Base-by-base conservation (phyloP, 805 yeast species). In the Schwanniomyces sp. region DNA sequence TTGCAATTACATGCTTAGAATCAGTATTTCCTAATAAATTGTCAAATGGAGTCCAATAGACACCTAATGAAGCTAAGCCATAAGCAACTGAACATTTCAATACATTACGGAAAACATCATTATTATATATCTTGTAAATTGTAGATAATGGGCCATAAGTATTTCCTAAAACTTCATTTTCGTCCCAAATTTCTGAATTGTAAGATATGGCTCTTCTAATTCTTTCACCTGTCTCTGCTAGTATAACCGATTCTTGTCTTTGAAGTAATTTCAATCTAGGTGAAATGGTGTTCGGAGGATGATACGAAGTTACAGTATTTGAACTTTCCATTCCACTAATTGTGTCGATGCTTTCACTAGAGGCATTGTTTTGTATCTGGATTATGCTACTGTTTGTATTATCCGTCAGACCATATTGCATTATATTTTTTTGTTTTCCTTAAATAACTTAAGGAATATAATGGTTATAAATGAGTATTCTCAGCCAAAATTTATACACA, bases 1-100 rank as follows among this genome's bases (percentile, higher is more conserved):
- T 89, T 34, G 95, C 90, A 2, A 86, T 83, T 52, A 87, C 78
- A 69, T 88, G 96, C 61, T 88, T 88, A 9, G 86, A 81, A 64
- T 86, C 91, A 24, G 87, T 75, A 30, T 67, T 61, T 0, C 95
- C 95, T 38, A 87, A 60, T 2, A 81, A 50, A 14, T 63, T 55
- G 9, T 83, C 74, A 40, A 84, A 67, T 0, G 78, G 67, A 1
- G 74, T 58, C 54, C 75, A 75, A 62, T 85, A 87, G 14, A 88
- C 94, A 0, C 84, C 88, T 47, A 86, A 58, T 0, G 95, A 85
- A 1, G 91, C 92, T 1, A 88, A 49, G 8, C 85, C 67, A 59
- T 89, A 89, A 0, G 94, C 86, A n/a, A 88, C 48, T 0, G 91
- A 74, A 55, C 92, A 86, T 55, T 88, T 87, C 40, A 85, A 42